A percentile compares a stretch with the other conserved stretches of the same genome.
Evolutionary conservation across 495 filamentous ascomycete genomes (phyloP).

Genomic region (Ascobolus immersus): DNA sequence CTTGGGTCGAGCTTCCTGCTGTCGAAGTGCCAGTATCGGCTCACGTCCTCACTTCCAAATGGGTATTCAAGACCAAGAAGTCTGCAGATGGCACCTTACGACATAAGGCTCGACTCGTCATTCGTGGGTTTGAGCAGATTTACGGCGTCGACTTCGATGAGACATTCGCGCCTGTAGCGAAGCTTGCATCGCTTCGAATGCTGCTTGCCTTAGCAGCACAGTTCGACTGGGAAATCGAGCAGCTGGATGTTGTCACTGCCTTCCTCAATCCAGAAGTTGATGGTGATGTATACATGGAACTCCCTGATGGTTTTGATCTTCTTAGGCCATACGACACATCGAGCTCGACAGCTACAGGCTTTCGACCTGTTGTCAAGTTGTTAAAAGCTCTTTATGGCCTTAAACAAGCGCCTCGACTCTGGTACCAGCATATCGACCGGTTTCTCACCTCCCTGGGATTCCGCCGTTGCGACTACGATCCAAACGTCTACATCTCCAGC

Average conservation of each 20-base stretch:
- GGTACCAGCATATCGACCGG: neutral
- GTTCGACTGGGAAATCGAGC: slow-evolving; percentile 1
- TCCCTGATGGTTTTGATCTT: slow-evolving; percentile 5
- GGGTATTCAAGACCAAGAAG: slow-evolving; percentile 11
- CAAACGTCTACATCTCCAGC: neutral
- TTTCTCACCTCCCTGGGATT: neutral
- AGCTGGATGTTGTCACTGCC: slow-evolving; percentile 7
- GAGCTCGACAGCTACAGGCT: too few species aligned
- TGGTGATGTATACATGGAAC: slow-evolving; percentile 7
- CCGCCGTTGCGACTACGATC: neutral
- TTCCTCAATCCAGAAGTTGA: slow-evolving; percentile 5
- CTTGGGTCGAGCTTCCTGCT: too few species aligned
- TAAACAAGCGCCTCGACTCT: neutral
- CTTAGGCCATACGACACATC: too few species aligned
- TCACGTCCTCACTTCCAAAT: too few species aligned
- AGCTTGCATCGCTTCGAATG: slow-evolving; percentile 2
- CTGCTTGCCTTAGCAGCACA: slow-evolving; percentile 5
- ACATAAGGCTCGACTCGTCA: slow-evolving; percentile 12
- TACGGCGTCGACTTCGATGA: slow-evolving; percentile 13
- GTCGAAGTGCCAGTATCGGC: too few species aligned
- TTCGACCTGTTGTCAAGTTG: too few species aligned
- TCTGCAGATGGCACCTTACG: neutral
- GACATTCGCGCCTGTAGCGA: slow-evolving; percentile 11
- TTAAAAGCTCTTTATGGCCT: neutral
- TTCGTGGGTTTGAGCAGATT: slow-evolving; percentile 10